Base-by-base conservation (phyloP, 805 yeast species). In the Kazachstania bromeliacearum region DNA sequence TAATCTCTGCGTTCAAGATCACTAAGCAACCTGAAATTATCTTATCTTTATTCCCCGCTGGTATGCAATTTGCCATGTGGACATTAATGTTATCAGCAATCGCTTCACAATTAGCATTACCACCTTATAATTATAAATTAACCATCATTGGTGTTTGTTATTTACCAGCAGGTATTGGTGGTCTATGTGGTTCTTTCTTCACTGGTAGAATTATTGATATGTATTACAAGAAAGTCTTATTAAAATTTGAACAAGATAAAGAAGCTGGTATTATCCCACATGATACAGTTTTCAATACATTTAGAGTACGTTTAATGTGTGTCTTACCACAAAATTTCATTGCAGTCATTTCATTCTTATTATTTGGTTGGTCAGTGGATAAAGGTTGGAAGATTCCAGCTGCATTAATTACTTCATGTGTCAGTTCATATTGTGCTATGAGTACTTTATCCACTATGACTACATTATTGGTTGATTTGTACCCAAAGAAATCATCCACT, bases 311-410 rank as follows among this genome's bases (percentile, higher is more conserved):
- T 39, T 49, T 79, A 9, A 57, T 60, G 10, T 60, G 70, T 6
- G 60, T 64, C 7, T 38, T 67, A 26, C 75, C 82, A 4, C 64
- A 73, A 9, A 54, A 60, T 25, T 37, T 64, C 5, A 34, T 70
- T 2, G 51, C 71, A 1, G 57, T 64, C 10, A 60, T 59, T 0
- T 64, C 71, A 1, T 51, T 73, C 3, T 39, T 78, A 1, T 57
- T 75, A 32, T 80, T 73, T 55, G 94, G 92, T 2, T 84, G 94
- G 94, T 72, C 82, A 43, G 52, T 83, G 6, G 68, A 77, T 27
- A 57, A 63, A 30, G 59, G 64, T 18, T 65, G 68, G 37, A 59
- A 64, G 34, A 63, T 77, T 25, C 64, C 77, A 0, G 73, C 74
- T 0, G 71, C 79, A 7, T 59, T 83, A 7, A 66, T 83, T 4